Conservation (phyloP, 2,329 filamentous ascomycete species). For the Arthroderma sp. region DNA sequence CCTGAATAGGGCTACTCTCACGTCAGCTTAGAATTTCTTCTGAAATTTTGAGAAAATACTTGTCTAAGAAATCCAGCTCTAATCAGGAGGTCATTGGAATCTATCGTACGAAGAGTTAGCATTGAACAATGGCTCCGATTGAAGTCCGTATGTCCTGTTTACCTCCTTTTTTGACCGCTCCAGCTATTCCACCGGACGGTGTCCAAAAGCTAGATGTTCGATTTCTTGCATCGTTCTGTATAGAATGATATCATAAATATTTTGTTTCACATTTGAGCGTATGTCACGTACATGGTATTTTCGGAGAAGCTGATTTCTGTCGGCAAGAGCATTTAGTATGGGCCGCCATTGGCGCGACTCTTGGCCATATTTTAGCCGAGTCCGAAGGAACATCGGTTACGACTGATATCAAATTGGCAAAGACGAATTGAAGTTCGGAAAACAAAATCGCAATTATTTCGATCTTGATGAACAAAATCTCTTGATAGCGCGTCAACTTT, state of each 20-base stretch:
- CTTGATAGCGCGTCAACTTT: neutral
- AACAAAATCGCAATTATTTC: neutral
- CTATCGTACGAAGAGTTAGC: slow-evolving; percentile 27
- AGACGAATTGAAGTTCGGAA: neutral
- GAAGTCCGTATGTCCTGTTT: neutral
- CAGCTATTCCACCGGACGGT: slow-evolving; percentile 57
- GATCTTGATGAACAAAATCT: neutral
- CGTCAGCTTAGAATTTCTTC: neutral
- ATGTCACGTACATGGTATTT: slow-evolving; percentile 2
- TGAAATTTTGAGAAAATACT: slow-evolving; percentile 32
- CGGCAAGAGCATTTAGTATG: neutral
- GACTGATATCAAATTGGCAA: no score
- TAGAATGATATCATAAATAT: neutral
- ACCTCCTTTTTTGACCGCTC: slow-evolving; percentile 38
- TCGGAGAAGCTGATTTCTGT: neutral
- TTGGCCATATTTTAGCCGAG: neutral
- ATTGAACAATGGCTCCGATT: neutral
- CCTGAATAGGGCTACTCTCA: slow-evolving; percentile 61
- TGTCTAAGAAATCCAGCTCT: slow-evolving; percentile 63
- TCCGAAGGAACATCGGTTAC: neutral
- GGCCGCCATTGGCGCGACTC: neutral
- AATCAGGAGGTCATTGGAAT: slow-evolving; percentile 55
- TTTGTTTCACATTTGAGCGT: neutral
- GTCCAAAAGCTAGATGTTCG: slow-evolving; percentile 67
- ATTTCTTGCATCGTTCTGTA: slow-evolving; percentile 44